Evolutionary conservation across 78 protist genomes (phyloP).

Genomic region (Paratrimastix pyriformis): DNA sequence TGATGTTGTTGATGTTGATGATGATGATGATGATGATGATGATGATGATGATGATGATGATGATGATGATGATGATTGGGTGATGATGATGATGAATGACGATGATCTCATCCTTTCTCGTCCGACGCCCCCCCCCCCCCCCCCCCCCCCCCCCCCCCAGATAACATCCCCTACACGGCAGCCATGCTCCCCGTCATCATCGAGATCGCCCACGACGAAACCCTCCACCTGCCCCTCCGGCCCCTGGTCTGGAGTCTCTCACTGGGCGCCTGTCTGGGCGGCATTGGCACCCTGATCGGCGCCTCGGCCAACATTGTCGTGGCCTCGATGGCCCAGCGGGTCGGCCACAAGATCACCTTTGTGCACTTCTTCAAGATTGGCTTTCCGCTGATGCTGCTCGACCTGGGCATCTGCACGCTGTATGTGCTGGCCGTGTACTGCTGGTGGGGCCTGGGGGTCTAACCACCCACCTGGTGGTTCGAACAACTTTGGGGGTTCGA

Average conservation of each 20-base stretch:
- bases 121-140: no score
- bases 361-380: slow-evolving; percentile 13
- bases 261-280: slow-evolving; percentile 64
- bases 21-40: no score
- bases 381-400: not conserved
- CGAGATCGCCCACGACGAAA: slow-evolving; percentile 2
- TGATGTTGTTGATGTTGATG: no score
- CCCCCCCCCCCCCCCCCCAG: no score
- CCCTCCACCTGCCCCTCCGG: slow-evolving; percentile 11
- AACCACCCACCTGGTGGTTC: no score
- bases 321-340: slow-evolving; percentile 2
- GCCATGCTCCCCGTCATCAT: slow-evolving; percentile 53
- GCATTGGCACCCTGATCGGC: slow-evolving; percentile 62
- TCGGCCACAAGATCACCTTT: slow-evolving; percentile 12
- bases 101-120: no score
- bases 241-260: slow-evolving; percentile 65
- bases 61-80: no score
- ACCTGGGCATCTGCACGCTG: no score
- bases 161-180: not conserved
- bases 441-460: not conserved
- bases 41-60: no score
- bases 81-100: no score
- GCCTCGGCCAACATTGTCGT: slow-evolving; percentile 29
- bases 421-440: not conserved
- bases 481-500: no score